Conservation (phyloP, 257 asterid species). For the Ilex asprella region DNA sequence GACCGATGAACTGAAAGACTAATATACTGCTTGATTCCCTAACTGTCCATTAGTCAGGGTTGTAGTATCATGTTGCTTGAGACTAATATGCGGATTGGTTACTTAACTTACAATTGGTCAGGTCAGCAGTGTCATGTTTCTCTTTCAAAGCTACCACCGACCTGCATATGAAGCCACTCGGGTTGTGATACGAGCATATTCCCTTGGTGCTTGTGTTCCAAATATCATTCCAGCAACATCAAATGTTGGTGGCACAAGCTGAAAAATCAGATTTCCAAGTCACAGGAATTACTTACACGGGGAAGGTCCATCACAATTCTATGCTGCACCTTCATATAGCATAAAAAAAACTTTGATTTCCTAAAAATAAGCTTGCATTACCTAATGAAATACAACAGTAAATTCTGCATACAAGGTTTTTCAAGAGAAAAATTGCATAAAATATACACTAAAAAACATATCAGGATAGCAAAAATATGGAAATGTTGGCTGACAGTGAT, state of each 20-base stretch:
- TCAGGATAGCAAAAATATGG: too few species aligned
- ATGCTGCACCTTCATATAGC: neutral
- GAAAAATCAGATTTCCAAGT: constrained; percentile 20
- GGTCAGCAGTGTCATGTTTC: constrained; percentile 27
- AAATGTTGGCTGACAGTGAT: too few species aligned
- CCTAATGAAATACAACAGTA: neutral
- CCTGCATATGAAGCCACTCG: constrained; percentile 90
- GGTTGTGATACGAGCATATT: constrained; percentile 50
- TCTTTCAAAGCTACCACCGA: constrained; percentile 53
- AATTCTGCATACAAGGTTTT: neutral
- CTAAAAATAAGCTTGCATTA: neutral
- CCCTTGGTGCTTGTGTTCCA: constrained; percentile 56
- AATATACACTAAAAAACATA: too few species aligned
- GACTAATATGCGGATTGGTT: neutral
- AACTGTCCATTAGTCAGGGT: neutral
- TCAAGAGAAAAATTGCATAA: too few species aligned
- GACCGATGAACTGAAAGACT: neutral
- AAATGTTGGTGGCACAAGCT: constrained; percentile 42
- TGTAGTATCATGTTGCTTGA: constrained; percentile 28
- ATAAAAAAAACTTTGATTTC: neutral
- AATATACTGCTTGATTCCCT: neutral
- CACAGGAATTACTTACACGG: neutral
- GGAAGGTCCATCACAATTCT: neutral
- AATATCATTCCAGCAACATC: constrained; percentile 58
- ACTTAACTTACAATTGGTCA: neutral